These are phyloP conservation scores for Trichoderma brevicompactum DNA, from an alignment of 2,329 filamentous ascomycete species.

Conservation along the genomic window DNA sequence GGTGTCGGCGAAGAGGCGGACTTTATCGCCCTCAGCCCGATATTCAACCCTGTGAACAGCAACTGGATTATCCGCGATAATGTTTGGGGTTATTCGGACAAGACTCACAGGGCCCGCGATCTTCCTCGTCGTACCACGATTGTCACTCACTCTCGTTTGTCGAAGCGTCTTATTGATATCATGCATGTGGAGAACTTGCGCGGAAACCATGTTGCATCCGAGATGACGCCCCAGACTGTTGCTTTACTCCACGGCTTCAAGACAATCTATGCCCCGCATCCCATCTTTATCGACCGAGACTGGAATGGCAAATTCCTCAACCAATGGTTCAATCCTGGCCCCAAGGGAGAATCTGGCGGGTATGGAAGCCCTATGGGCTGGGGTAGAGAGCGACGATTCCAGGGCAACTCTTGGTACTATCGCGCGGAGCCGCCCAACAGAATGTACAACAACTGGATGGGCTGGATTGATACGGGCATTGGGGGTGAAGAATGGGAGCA, in stretches of 20 bases:
- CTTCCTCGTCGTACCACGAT: conserved; percentile 77
- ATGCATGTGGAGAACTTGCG: conserved; percentile 79
- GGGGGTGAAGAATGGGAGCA: conserved; percentile 62
- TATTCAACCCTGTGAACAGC: conserved; percentile 74
- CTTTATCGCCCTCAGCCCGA: conserved; percentile 74
- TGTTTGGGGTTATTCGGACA: conserved; percentile 67
- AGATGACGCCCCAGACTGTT: conserved; percentile 77
- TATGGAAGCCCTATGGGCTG: conserved; percentile 62
- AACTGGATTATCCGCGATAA: conserved; percentile 74
- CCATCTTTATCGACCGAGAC: conserved; percentile 77
- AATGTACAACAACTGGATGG: conserved; percentile 67
- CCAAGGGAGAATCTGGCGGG: conserved; percentile 58
- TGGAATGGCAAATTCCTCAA: conserved; percentile 62
- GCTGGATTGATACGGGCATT: conserved; percentile 59
- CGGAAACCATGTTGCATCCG: conserved; percentile 76
- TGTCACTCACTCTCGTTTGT: conserved; percentile 75
- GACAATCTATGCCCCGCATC: conserved; percentile 76
- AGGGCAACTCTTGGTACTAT: conserved; percentile 66
- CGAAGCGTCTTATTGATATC: conserved; percentile 70
- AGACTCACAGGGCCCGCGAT: conserved; percentile 53
- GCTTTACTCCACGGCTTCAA: conserved; percentile 79
- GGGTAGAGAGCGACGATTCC: conserved; percentile 61
- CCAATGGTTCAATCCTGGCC: conserved; percentile 64
- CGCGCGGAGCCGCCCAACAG: conserved; percentile 60
- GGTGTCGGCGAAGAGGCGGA: conserved; percentile 77